phyloP scores from a whole-genome alignment of 1,284 basidiomycete species.

The Laetiporus sulphureus region DNA sequence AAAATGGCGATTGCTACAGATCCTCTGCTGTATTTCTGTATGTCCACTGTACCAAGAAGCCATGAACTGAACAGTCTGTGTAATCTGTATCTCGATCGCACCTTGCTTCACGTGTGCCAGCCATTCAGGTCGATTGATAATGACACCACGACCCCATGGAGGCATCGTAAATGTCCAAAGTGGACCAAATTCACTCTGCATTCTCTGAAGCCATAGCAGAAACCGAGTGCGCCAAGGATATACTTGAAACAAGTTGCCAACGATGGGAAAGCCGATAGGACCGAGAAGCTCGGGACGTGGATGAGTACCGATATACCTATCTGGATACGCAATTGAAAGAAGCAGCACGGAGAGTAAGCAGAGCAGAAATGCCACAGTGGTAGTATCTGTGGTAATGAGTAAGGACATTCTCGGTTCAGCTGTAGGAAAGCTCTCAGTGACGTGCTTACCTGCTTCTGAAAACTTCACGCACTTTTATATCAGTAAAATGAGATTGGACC shows the following conservation, averaged over 20 bases:
- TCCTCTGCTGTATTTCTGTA: slow-evolving; percentile 12
- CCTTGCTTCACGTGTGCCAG: slow-evolving; percentile 18
- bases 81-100: slow-evolving; percentile 2
- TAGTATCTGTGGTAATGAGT: too few species aligned
- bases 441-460: too few species aligned
- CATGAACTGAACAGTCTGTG: neutral
- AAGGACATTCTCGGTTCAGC: too few species aligned
- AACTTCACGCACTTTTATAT: too few species aligned
- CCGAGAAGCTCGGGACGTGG: slow-evolving; percentile 14
- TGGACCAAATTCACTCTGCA: slow-evolving; percentile 9
- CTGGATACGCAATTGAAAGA: too few species aligned
- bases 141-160: slow-evolving; percentile 16
- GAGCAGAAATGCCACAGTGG: too few species aligned
- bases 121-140: slow-evolving; percentile 22
- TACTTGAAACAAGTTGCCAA: slow-evolving; percentile 17
- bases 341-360: too few species aligned
- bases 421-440: too few species aligned
- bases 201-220: neutral
- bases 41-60: slow-evolving; percentile 8
- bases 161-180: slow-evolving; percentile 21
- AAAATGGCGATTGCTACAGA: slow-evolving; percentile 11
- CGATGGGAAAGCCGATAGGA: slow-evolving; percentile 16
- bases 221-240: slow-evolving; percentile 11
- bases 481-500: too few species aligned
- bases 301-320: neutral